Evolutionary conservation across 2,329 filamentous ascomycete genomes (phyloP).

Genomic region (Alternaria dauci): DNA sequence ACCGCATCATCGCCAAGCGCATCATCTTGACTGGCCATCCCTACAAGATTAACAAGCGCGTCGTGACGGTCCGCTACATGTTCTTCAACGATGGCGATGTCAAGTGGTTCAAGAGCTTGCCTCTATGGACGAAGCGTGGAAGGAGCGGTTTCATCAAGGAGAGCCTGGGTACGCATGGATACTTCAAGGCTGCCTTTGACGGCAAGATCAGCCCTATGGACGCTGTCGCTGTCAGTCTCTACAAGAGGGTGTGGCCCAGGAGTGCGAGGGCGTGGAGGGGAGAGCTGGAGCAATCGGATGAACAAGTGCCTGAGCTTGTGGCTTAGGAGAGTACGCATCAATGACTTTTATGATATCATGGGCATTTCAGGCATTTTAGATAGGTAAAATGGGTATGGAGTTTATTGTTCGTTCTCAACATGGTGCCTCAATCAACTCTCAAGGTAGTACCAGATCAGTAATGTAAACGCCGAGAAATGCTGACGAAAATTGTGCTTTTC

Average conservation of each 20-base stretch:
- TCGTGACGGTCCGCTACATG: constrained; percentile 99
- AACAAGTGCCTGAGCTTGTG: neutral
- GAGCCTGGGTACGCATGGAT: constrained; percentile 94
- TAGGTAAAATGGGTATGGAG: constrained; percentile 30
- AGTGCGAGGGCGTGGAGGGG: constrained; percentile 61
- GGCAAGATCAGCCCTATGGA: constrained; percentile 95
- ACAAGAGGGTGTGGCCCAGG: constrained; percentile 70
- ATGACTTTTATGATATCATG: constrained; percentile 25
- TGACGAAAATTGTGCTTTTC: constrained; percentile 1
- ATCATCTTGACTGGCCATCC: constrained; percentile 94
- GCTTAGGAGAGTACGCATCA: constrained; percentile 1
- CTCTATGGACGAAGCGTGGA: constrained; percentile 91
- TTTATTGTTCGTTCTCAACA: neutral
- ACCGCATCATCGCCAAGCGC: constrained; percentile 88
- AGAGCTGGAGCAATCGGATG: constrained; percentile 12
- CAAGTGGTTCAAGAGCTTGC: constrained; percentile 96
- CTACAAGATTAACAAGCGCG: constrained; percentile 97
- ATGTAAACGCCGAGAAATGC: constrained; percentile 24
- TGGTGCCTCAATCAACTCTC: neutral
- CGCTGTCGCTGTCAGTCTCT: constrained; percentile 81
- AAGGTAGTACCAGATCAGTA: neutral
- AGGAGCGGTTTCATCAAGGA: constrained; percentile 94
- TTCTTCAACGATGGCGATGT: constrained; percentile 98
- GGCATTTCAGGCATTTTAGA: constrained; percentile 25
- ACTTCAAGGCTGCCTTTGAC: constrained; percentile 99